These are phyloP conservation scores for Aspergillus pseudotamarii DNA, from an alignment of 2,329 filamentous ascomycete genomes.

Conservation along the genomic window DNA sequence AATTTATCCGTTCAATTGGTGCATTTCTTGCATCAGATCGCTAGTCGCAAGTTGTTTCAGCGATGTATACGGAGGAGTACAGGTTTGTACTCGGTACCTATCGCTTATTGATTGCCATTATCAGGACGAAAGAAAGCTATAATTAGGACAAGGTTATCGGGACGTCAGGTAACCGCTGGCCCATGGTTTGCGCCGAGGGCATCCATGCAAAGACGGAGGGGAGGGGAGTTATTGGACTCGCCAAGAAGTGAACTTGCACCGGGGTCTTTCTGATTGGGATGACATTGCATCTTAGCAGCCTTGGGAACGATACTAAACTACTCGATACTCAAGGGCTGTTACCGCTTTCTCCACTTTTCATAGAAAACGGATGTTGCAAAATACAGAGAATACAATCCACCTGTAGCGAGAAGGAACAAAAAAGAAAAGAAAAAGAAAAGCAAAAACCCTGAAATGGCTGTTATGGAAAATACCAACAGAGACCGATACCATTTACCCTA, in stretches of 20 bases:
- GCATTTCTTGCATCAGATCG: not conserved
- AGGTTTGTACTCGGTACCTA: not conserved
- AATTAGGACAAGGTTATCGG: conserved; percentile 6
- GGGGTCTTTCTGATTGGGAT: not conserved
- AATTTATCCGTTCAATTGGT: not conserved
- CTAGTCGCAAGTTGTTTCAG: not conserved
- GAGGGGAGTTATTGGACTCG: not conserved
- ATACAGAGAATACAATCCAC: not conserved
- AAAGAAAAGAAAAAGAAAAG: not conserved
- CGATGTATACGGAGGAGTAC: not conserved
- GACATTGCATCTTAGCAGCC: not conserved
- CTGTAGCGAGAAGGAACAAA: too few relatives aligned
- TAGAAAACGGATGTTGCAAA: not conserved
- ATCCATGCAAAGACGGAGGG: not conserved
- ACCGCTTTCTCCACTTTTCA: not conserved
- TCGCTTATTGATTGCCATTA: not conserved
- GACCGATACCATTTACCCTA: not conserved
- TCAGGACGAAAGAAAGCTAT: not conserved
- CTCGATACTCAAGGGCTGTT: not conserved
- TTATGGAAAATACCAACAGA: not conserved
- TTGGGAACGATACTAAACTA: too few relatives aligned
- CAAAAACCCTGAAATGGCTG: not conserved
- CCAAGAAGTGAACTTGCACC: not conserved
- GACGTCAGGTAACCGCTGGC: conserved; percentile 2
- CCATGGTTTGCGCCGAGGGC: not conserved